A percentile compares a stretch with the other conserved stretches of the same genome.
Evolutionary conservation across 2,329 filamentous ascomycete species (phyloP).

Genomic region (Aspergillus sp.): DNA sequence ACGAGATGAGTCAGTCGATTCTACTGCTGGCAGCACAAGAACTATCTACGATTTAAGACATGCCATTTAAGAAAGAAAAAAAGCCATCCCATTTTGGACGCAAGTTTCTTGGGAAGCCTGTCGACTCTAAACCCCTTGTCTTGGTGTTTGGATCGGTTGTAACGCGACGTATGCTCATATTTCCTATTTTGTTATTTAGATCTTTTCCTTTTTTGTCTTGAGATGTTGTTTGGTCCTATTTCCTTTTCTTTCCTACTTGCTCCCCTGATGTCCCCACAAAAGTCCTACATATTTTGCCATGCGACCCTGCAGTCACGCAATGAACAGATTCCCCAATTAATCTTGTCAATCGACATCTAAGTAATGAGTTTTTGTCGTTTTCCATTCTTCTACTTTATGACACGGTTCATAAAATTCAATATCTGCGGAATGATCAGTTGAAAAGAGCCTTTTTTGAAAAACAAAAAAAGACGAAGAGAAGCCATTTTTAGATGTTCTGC

Average conservation of each 20-base stretch:
- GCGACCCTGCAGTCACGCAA: slow-evolving; percentile 12
- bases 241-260: slow-evolving; percentile 11
- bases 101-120: not conserved
- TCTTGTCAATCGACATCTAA: not conserved
- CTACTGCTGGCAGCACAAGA: too few relatives aligned
- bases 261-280: slow-evolving; percentile 20
- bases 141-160: slow-evolving; percentile 9
- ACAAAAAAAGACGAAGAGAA: too few relatives aligned
- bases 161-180: slow-evolving; percentile 26
- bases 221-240: slow-evolving; percentile 1
- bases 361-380: too few relatives aligned
- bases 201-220: slow-evolving; percentile 3
- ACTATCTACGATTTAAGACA: too few relatives aligned
- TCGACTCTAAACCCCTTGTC: not conserved
- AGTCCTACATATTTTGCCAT: slow-evolving; percentile 9
- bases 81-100: not conserved
- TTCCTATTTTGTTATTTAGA: slow-evolving; percentile 9
- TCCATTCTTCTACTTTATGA: too few relatives aligned
- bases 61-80: not conserved
- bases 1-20: too few relatives aligned
- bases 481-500: too few relatives aligned
- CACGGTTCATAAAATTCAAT: too few relatives aligned
- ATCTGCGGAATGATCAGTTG: too few relatives aligned
- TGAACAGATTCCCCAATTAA: slow-evolving; percentile 25
- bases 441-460: too few relatives aligned